Base-by-base conservation (phyloP, 345 rosid species). In the Trapa incisa region DNA sequence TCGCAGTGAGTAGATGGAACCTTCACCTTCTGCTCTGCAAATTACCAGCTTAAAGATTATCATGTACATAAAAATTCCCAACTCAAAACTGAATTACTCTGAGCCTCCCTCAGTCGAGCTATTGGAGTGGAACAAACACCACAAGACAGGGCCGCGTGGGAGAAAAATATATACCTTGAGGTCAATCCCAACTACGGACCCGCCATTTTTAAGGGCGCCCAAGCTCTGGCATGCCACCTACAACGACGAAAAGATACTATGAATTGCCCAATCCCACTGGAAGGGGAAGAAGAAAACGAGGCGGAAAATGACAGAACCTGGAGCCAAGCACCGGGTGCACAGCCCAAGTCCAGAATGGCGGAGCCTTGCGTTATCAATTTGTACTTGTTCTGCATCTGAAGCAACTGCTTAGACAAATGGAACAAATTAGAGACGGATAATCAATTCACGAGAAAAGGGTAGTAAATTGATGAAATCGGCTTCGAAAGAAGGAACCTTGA, bases 321-420 rank as follows among this genome's bases (percentile, higher is more conserved):
- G 70, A 94, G 99, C 99, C 99, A 94, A 67, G 99, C 97, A 79
- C 97, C 99, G 61, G 97, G 97, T 56, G 99, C 99, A 65, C 97
- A 94, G 22, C 99, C 96, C 45, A 94, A 87, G 77, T 91, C 99
- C 65, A 94, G 99, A 79, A 94, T 91, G 64, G 92, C 85, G 71
- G 88, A 87, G 2, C 99, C 95, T 7, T 87, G 85, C 39, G 83
- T 82, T 77, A 91, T 88, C 67, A 94, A 73, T 76, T 87, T 88
- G 79, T 87, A 71, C 76, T 88, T 87, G 64, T 89, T 86, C 73
- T 94, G 97, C 65, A 91, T 91, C 79, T 94, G 99, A 69, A 88
- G 91, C 75, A 94, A 85, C 96, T 94, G 82, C 69, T 67, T 7
- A 5, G 35, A 0, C 63, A 58, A 58, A 58, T 58, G 63, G 15